Base-by-base conservation (phyloP, 805 yeast genomes). In the Torulaspora microellipsoides region DNA sequence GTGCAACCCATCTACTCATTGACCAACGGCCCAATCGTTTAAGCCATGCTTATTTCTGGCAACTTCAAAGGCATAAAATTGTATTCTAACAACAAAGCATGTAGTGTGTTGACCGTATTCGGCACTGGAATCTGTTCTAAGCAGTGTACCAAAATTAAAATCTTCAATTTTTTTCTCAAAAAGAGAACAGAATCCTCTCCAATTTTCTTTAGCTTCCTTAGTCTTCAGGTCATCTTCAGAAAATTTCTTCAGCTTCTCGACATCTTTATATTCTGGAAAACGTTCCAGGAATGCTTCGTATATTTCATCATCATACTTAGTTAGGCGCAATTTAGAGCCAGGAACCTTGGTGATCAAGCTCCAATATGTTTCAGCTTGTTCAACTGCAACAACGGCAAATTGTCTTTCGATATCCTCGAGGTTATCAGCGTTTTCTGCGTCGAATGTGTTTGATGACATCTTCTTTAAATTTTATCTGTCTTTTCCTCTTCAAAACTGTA, bases 301-400 rank as follows among this genome's bases (percentile, higher is more conserved):
- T 40, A 85, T 83, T 42, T 80, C 88, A 55, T 83, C 83, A 62
- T 85, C 95, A 51, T 69, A 75, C 58, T 77, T 73, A 38, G 93
- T 84, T 48, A 85, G 71, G 62, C 80, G 84, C 51, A 91, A 73
- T 54, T 76, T 78, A 34, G 93, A 77, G n/a, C 95, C 97, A 48
- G 83, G 81, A 44, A 89, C 70, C 54, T 79, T 78, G 45, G 76
- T 76, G 43, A 93, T 68, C 46, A 93, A 66, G 37, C 75, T 73
- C 96, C 96, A 93, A 76, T 91, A 93, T 1, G 96, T 83, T 61
- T 88, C 95, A 46, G 95, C 93, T 65, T 93, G 98, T 66, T 78
- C 81, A 13, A 93, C 99, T 4, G 98, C 99, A 68, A 85, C 87
- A 47, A 93, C 99, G 33, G 99, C 98, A 61, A 93, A 93, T 71